Conservation (phyloP, 2,329 filamentous ascomycete species). For the Catunica adiposa region DNA sequence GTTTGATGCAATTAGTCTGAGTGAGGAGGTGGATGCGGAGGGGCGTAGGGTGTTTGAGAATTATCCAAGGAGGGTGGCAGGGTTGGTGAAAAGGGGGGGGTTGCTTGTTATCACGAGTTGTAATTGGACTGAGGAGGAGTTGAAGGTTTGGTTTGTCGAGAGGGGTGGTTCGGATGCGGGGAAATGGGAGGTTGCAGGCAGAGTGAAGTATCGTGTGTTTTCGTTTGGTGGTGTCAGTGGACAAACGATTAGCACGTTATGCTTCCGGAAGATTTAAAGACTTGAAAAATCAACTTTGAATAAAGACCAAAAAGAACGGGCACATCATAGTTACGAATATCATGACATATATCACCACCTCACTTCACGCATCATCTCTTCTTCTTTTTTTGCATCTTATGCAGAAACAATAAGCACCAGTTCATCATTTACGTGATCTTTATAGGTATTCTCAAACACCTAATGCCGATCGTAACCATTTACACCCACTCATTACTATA, state of each 20-base stretch:
- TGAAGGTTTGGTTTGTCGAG: conserved; percentile 58
- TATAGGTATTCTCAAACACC: conserved; percentile 6
- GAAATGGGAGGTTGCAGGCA: conserved; percentile 42
- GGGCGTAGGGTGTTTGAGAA: conserved; percentile 52
- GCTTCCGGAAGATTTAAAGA: conserved; percentile 42
- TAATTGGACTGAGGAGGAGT: conserved; percentile 90
- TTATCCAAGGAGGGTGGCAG: conserved; percentile 53
- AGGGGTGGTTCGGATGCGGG: conserved; percentile 18
- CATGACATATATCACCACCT: neutral
- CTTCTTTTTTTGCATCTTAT: neutral
- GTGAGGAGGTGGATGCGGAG: conserved; percentile 32
- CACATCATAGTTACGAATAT: neutral
- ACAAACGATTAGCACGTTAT: conserved; percentile 75
- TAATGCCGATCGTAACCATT: neutral
- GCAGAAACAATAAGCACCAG: neutral
- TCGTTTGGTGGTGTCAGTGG: conserved; percentile 79
- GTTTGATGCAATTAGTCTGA: conserved; percentile 85
- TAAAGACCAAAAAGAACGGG: neutral
- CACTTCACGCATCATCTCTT: neutral
- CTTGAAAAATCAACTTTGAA: neutral
- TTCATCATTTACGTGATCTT: conserved; percentile 4
- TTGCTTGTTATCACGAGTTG: conserved; percentile 82
- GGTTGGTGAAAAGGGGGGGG: conserved; percentile 52
- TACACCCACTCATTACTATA: neutral
- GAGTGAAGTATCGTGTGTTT: conserved; percentile 70